Conservation (phyloP, 768 basidiomycete species). For the Rhodosporidiobolus odoratus region DNA sequence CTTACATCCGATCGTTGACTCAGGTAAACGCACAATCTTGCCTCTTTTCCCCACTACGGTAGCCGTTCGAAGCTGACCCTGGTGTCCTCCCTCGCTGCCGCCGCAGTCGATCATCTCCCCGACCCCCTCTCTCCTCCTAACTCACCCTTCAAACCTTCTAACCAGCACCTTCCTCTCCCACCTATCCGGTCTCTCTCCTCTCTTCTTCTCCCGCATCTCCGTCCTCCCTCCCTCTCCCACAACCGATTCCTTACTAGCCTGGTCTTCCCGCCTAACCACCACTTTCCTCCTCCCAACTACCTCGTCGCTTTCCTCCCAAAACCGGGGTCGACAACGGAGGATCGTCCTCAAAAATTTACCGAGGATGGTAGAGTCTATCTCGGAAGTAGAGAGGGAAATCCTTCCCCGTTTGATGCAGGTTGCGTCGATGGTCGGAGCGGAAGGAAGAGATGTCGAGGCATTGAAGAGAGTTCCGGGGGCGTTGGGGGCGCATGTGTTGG, state of each 20-base stretch:
- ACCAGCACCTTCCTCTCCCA: conserved; percentile 19
- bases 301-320: conserved; percentile 5
- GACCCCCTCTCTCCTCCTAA: conserved; percentile 16
- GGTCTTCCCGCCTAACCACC: conserved; percentile 8
- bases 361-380: no score
- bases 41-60: no score
- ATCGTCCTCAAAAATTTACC: background rate
- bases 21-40: no score
- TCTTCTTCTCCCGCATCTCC: background rate
- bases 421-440: accelerated
- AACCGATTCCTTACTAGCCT: background rate
- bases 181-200: background rate
- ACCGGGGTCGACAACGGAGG: conserved; percentile 23
- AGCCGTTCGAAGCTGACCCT: no score
- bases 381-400: background rate
- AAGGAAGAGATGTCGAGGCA: background rate
- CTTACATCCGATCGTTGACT: no score
- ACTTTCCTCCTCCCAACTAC: background rate
- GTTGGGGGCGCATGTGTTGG: background rate
- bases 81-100: background rate
- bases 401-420: background rate
- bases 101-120: conserved; percentile 17
- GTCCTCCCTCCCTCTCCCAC: background rate
- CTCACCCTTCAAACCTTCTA: conserved; percentile 3
- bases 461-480: background rate